Evolutionary conservation across 2,329 filamentous ascomycete genomes (phyloP).

Genomic region (Sarocladium strictum): DNA sequence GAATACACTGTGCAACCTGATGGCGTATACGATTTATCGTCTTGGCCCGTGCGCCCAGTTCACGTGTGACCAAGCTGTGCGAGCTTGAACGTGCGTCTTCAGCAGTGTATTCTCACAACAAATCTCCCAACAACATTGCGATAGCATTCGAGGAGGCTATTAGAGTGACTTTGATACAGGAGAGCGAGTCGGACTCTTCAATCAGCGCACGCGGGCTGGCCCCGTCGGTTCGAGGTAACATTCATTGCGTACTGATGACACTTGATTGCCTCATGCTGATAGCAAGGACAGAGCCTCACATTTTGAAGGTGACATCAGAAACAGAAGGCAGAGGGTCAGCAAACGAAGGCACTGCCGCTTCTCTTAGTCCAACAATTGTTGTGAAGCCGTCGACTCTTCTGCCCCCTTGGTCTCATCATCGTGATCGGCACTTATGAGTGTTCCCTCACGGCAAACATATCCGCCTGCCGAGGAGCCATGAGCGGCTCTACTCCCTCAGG

Average conservation of each 20-base stretch:
- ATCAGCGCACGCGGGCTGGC: not conserved
- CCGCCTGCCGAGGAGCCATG: not conserved
- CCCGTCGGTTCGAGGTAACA: not conserved
- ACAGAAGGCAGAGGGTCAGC: not conserved
- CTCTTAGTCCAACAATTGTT: not conserved
- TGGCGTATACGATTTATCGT: constrained; percentile 1
- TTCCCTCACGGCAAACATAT: not conserved
- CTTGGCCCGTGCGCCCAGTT: constrained; percentile 7
- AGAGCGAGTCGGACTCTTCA: not conserved
- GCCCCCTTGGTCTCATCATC: not conserved
- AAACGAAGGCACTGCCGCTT: not conserved
- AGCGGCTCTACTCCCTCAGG: not conserved
- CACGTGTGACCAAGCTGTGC: not conserved
- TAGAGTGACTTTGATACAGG: no score
- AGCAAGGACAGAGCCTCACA: not conserved
- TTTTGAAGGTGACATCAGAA: not conserved
- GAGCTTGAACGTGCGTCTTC: not conserved
- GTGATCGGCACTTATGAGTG: not conserved
- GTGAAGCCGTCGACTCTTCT: not conserved
- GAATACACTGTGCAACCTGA: not conserved
- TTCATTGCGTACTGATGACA: no score
- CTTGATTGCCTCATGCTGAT: no score
- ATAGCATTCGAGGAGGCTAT: not conserved
- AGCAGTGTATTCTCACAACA: not conserved
- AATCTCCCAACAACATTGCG: not conserved